A percentile compares a stretch with the other conserved stretches of the same genome.
These are phyloP conservation scores for Gracilaria caudata DNA, from an alignment of 23 red algal genomes.

Conservation along the genomic window DNA sequence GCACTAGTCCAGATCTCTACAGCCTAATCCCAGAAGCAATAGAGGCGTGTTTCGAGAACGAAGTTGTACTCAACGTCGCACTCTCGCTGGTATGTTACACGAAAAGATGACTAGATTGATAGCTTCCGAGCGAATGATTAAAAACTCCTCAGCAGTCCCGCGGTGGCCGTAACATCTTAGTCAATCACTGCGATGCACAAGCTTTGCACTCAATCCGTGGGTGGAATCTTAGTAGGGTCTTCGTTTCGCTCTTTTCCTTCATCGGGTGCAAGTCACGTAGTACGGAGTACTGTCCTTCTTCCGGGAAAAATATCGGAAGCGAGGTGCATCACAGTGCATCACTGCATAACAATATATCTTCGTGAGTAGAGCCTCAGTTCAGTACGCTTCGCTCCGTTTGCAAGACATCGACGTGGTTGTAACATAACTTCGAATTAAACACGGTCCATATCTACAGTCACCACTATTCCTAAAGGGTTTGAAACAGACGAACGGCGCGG, in stretches of 20 bases:
- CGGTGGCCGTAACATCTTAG: too few relatives aligned
- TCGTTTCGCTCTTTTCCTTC: not conserved
- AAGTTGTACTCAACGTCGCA: constrained; percentile 12
- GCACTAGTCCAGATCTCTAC: constrained; percentile 5
- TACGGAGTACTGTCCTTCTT: too few relatives aligned
- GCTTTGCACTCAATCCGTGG: not conserved
- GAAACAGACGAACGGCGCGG: not conserved
- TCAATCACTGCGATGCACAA: too few relatives aligned
- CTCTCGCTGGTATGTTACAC: constrained; percentile 2
- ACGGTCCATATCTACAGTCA: not conserved
- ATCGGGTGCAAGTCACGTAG: too few relatives aligned
- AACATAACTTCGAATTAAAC: constrained; percentile 6
- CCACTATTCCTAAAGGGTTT: not conserved
- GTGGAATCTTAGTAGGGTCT: too few relatives aligned
- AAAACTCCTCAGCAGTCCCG: too few relatives aligned
- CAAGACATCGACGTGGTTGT: not conserved
- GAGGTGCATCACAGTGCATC: too few relatives aligned
- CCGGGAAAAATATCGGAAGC: too few relatives aligned
- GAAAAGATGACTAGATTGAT: not conserved
- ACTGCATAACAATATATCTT: too few relatives aligned
- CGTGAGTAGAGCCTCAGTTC: too few relatives aligned
- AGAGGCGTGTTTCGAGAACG: constrained; percentile 23
- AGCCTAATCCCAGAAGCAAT: constrained; percentile 13
- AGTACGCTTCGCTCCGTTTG: not conserved
- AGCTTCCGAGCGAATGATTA: not conserved